These are phyloP conservation scores for Fomitopsis palustris DNA, from an alignment of 1,284 basidiomycete genomes.

Conservation along the genomic window DNA sequence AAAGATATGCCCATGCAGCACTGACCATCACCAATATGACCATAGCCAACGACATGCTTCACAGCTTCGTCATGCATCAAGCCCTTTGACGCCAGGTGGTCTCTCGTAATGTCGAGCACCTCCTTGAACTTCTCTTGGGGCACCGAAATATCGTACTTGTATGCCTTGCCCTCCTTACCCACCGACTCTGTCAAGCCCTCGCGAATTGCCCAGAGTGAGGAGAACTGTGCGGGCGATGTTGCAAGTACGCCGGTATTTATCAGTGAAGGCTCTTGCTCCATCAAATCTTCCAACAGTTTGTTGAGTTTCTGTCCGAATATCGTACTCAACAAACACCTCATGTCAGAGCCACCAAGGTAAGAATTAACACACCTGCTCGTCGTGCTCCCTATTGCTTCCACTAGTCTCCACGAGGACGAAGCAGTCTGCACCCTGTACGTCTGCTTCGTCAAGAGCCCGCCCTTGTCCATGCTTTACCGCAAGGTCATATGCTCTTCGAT, in stretches of 20 bases:
- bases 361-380: conserved; percentile 72
- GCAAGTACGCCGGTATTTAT: conserved; percentile 93
- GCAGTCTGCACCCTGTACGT: conserved; percentile 76
- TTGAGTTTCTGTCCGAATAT: conserved; percentile 75
- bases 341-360: conserved; percentile 2
- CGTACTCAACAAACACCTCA: not conserved
- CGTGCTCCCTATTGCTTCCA: conserved; percentile 91
- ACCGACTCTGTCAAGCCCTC: conserved; percentile 93
- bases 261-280: conserved; percentile 71
- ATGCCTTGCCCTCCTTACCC: conserved; percentile 92
- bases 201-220: conserved; percentile 90
- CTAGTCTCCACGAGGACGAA: conserved; percentile 96
- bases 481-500: conserved; percentile 84
- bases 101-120: conserved; percentile 81
- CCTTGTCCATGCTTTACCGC: conserved; percentile 76
- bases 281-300: conserved; percentile 75
- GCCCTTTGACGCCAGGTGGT: conserved; percentile 71
- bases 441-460: conserved; percentile 60
- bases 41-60: conserved; percentile 87
- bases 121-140: conserved; percentile 88
- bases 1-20: conserved; percentile 1
- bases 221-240: conserved; percentile 89
- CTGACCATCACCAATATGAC: conserved; percentile 94
- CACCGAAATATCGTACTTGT: conserved; percentile 97
- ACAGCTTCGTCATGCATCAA: conserved; percentile 72